Base-by-base conservation (phyloP, 139 green algal species). In the Chlamydomonas asymmetrica region DNA sequence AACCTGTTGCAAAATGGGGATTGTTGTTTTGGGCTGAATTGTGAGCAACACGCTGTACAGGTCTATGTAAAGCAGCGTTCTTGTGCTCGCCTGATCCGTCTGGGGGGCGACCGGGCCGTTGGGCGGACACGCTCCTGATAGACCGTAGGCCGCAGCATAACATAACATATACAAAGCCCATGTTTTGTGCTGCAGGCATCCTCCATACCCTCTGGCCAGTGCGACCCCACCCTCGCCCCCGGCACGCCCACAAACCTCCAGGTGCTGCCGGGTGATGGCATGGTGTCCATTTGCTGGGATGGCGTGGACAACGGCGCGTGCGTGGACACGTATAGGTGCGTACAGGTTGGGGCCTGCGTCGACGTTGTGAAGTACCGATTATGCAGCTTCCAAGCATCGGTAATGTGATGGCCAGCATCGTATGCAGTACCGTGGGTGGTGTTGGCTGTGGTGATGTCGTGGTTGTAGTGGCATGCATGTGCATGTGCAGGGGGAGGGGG, bases 201-300 rank as follows among this genome's bases (percentile, higher is more conserved):
- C 31, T 38, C 71, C 31, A 62, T 34, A 5, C 71, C 71, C 41
- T 35, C n/a, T 27, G 71, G 69, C 71, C 71, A 27, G 13, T 77
- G 71, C 71, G 49, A 52, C 31, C 4, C 37, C 20, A 38, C 41
- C 41, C 25, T 25, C 27, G 25, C 41, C 27, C 71, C 71, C 32
- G 71, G 71, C 43, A 31, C n/a, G 4, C 71, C 71, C 39, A 77
- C 59, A 29, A 77, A 77, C 45, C 6, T 77, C 32, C 59, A 59
- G 8, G 59, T 77, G 8, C 71, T 70, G 60, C 50, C 59, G 0
- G 18, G 35, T 1, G 71, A 69, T n/a, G 43, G 43, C 40, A 56
- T 41, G 13, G 71, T 43, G 25, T 31, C 59, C 3, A 31, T 77
- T 57, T 77, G 71, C 71, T 77, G 71, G 71, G 71, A 77, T 23